phyloP scores from a whole-genome alignment of 2,329 filamentous ascomycete genomes.

The Dryadomyces quercivorus region DNA sequence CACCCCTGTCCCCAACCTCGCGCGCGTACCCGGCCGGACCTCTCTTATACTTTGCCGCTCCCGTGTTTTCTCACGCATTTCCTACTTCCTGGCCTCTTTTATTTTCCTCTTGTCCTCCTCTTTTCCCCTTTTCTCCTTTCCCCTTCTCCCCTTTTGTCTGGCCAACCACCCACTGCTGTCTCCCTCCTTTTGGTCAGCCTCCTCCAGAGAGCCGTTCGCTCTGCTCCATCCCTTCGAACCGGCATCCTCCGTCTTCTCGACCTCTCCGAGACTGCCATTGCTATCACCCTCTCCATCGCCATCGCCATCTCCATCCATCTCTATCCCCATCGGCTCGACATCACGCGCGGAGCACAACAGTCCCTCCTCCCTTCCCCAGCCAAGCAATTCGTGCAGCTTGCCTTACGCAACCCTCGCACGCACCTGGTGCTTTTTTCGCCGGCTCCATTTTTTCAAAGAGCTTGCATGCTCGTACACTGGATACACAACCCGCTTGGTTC shows the following conservation, averaged over 20 bases:
- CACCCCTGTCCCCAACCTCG: neutral
- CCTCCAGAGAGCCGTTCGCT: too few relatives aligned
- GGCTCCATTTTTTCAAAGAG: constrained; percentile 9
- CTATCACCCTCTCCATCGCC: neutral
- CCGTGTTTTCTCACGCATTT: constrained; percentile 13
- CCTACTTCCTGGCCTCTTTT: constrained; percentile 13
- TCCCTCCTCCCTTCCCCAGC: too few relatives aligned
- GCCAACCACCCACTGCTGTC: neutral
- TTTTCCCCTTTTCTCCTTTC: neutral
- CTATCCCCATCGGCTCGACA: neutral
- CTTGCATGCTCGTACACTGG: neutral
- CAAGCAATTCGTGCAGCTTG: neutral
- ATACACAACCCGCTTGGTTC: neutral
- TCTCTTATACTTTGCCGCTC: constrained; percentile 17
- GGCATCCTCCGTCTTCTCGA: too few relatives aligned
- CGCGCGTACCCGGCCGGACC: neutral
- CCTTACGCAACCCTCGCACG: neutral
- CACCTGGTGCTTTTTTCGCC: neutral
- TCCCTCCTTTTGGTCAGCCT: too few relatives aligned
- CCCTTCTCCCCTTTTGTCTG: neutral
- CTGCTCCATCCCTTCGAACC: too few relatives aligned
- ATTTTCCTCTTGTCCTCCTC: constrained; percentile 2
- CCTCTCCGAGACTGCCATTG: neutral
- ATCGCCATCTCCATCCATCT: neutral
- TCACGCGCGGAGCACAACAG: too few relatives aligned